Evolutionary conservation across 768 basidiomycete species (phyloP).

Genomic region (Phlebiopsis gigantea): DNA sequence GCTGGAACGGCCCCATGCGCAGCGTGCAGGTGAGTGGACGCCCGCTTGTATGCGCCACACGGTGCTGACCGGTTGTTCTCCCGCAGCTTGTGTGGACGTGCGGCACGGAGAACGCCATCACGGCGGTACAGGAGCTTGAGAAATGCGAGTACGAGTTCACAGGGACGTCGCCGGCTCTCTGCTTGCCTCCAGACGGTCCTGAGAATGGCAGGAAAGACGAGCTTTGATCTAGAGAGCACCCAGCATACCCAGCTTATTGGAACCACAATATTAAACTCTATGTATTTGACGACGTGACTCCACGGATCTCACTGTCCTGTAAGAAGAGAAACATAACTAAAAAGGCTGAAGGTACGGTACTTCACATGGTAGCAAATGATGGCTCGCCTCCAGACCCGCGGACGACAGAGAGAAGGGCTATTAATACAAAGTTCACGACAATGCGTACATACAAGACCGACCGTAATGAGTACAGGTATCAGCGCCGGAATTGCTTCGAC

Average conservation of each 20-base stretch:
- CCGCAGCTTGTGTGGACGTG: constrained; percentile 77
- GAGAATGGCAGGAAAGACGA: constrained; percentile 9
- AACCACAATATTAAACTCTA: neutral
- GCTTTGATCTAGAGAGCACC: neutral
- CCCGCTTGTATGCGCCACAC: neutral
- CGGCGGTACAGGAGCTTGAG: constrained; percentile 81
- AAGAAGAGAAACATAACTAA: neutral
- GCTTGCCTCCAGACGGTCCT: constrained; percentile 44
- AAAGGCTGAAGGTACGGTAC: constrained; percentile 1
- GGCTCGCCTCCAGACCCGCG: neutral
- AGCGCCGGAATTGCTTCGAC: constrained; percentile 6
- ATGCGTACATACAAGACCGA: constrained; percentile 11
- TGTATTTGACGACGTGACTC: neutral
- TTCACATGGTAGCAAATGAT: constrained; percentile 3
- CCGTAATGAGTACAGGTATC: constrained; percentile 12
- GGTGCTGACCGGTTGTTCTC: neutral
- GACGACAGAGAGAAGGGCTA: constrained; percentile 2
- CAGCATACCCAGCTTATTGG: neutral
- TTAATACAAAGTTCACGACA: constrained; percentile 12
- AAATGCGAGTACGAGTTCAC: constrained; percentile 94
- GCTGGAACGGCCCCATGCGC: constrained; percentile 95
- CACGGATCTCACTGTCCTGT: neutral
- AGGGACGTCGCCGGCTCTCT: constrained; percentile 82
- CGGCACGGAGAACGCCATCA: constrained; percentile 77
- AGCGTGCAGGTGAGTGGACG: constrained; percentile 57